A percentile compares a stretch with the other conserved stretches of the same genome.
Conservation (phyloP, 2,329 filamentous ascomycete species). For the Sporothrix pallida region DNA sequence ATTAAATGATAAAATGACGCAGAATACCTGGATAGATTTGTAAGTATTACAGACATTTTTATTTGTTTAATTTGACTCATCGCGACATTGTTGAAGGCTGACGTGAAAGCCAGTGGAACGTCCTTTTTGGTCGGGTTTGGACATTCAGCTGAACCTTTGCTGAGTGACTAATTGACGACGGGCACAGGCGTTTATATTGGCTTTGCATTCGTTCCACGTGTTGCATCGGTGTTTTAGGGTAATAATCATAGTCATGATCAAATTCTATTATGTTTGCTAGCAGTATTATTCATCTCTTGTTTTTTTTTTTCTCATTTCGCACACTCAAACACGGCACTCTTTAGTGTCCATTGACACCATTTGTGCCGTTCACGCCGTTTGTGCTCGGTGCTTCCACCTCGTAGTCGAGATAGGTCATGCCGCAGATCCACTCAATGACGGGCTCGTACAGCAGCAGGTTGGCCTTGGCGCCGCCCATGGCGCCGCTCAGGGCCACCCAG, state of each 20-base stretch:
- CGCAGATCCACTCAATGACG: conserved; percentile 37
- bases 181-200: too few species aligned
- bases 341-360: background rate
- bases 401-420: conserved; percentile 37
- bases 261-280: background rate
- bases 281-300: background rate
- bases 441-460: conserved; percentile 38
- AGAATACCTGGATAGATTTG: too few species aligned
- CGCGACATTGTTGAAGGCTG: too few species aligned
- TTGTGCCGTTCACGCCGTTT: background rate
- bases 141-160: too few species aligned
- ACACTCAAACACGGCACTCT: background rate
- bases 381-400: background rate
- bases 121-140: too few species aligned
- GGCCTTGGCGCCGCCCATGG: conserved; percentile 36
- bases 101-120: too few species aligned
- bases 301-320: background rate
- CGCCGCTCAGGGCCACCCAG: conserved; percentile 37
- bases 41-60: too few species aligned
- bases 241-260: background rate
- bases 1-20: too few species aligned
- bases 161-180: too few species aligned
- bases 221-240: background rate
- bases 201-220: too few species aligned
- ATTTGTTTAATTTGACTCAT: too few species aligned